Conservation (phyloP, 257 asterid genomes). For the Leptodermis oblonga region DNA sequence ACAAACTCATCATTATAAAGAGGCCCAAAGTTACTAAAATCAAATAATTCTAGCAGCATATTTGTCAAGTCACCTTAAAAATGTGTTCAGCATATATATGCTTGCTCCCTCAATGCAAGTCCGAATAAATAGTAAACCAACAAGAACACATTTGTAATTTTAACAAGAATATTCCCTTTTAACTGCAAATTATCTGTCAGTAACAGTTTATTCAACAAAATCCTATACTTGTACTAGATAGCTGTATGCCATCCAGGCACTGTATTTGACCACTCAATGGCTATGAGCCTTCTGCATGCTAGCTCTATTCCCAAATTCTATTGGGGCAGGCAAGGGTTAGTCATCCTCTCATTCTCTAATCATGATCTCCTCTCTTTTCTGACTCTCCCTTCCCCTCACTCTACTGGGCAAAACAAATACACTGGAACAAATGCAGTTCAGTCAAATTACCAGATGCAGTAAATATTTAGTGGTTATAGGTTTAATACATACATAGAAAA, state of each 20-base stretch:
- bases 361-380: not conserved
- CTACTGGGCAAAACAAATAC: not conserved
- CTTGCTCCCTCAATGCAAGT: not conserved
- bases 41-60: not conserved
- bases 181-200: no score
- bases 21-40: not conserved
- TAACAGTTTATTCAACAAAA: no score
- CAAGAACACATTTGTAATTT: no score
- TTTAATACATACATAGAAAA: no score
- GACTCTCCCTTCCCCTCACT: not conserved
- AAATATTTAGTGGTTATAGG: no score
- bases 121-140: not conserved
- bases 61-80: not conserved
- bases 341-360: not conserved
- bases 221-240: not conserved
- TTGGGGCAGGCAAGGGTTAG: not conserved
- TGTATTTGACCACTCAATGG: not conserved
- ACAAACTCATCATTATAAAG: not conserved
- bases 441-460: not conserved
- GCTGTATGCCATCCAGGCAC: not conserved
- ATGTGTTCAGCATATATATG: not conserved
- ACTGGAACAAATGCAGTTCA: not conserved
- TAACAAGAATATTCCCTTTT: not conserved
- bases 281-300: not conserved
- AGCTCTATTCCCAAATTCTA: not conserved